phyloP scores from a whole-genome alignment of 2,329 filamentous ascomycete genomes.

The Arachnomyces sp. region DNA sequence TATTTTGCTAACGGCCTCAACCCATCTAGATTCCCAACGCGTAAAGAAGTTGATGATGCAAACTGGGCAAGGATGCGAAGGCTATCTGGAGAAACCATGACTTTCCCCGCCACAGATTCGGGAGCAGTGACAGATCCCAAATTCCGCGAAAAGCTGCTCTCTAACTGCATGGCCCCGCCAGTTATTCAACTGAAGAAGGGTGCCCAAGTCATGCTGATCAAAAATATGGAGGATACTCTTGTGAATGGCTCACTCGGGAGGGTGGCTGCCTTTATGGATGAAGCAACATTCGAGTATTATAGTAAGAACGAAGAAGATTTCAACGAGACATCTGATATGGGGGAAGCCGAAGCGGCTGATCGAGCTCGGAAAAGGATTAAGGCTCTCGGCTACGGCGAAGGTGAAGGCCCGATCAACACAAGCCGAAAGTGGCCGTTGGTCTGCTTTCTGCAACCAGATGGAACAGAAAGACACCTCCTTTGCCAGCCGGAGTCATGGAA shows the following conservation, averaged over 20 bases:
- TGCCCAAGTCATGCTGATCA: conserved; percentile 99
- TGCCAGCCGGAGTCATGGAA: conserved; percentile 91
- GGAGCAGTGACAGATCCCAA: conserved; percentile 59
- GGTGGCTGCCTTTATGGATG: conserved; percentile 71
- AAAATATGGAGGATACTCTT: conserved; percentile 88
- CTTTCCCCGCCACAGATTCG: conserved; percentile 65
- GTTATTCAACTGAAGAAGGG: conserved; percentile 74
- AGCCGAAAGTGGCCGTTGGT: conserved; percentile 69
- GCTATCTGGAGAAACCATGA: conserved; percentile 58
- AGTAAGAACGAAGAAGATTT: conserved; percentile 50
- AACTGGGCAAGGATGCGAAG: conserved; percentile 66
- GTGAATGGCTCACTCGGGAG: conserved; percentile 93
- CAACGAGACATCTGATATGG: conserved; percentile 39
- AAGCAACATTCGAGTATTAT: conserved; percentile 52
- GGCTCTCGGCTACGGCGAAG: conserved; percentile 34
- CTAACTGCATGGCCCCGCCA: conserved; percentile 89
- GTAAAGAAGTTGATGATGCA: conserved; percentile 78
- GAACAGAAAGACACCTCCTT: conserved; percentile 65
- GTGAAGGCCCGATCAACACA: conserved; percentile 40
- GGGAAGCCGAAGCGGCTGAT: conserved; percentile 34
- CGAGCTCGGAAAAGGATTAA: conserved; percentile 50
- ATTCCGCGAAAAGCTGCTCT: conserved; percentile 66
- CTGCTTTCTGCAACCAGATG: conserved; percentile 71
- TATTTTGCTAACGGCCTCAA: conserved; percentile 15
- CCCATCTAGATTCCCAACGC: conserved; percentile 64